phyloP scores from a whole-genome alignment of 139 green algal genomes.

The Zygnema cylindricum region DNA sequence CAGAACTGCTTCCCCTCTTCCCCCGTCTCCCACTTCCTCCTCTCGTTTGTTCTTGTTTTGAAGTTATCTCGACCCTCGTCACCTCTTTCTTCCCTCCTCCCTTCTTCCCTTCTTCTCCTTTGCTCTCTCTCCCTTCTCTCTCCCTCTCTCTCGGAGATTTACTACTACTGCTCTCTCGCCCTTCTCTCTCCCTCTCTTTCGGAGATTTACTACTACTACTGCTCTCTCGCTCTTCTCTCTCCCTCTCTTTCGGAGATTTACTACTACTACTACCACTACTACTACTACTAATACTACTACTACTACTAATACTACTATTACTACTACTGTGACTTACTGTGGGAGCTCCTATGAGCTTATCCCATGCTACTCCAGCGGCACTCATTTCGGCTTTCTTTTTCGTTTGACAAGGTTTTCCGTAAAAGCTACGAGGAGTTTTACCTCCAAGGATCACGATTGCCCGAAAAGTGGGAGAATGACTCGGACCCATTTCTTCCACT shows the following conservation, averaged over 20 bases:
- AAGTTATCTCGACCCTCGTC: background rate
- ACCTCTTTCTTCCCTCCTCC: conserved; percentile 5
- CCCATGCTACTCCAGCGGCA: conserved; percentile 16
- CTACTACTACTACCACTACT: background rate
- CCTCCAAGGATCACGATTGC: conserved; percentile 2
- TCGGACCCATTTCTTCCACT: background rate
- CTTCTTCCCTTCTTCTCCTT: conserved; percentile 10
- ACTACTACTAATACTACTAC: no score
- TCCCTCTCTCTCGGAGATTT: conserved; percentile 18
- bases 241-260: conserved; percentile 13
- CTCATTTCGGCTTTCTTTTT: conserved; percentile 19
- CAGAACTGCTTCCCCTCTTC: background rate
- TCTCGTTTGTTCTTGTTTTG: background rate
- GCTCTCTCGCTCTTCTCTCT: conserved; percentile 7
- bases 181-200: conserved; percentile 21
- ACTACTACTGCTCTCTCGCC: background rate
- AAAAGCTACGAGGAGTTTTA: background rate
- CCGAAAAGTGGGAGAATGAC: background rate
- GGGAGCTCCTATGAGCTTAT: conserved; percentile 1
- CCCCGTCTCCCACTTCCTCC: background rate
- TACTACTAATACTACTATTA: no score
- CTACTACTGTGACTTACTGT: no score
- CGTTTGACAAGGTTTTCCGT: background rate
- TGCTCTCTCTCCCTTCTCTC: background rate
- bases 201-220: background rate